phyloP scores from a whole-genome alignment of 495 filamentous ascomycete genomes.

The Aspergillus indologenus region DNA sequence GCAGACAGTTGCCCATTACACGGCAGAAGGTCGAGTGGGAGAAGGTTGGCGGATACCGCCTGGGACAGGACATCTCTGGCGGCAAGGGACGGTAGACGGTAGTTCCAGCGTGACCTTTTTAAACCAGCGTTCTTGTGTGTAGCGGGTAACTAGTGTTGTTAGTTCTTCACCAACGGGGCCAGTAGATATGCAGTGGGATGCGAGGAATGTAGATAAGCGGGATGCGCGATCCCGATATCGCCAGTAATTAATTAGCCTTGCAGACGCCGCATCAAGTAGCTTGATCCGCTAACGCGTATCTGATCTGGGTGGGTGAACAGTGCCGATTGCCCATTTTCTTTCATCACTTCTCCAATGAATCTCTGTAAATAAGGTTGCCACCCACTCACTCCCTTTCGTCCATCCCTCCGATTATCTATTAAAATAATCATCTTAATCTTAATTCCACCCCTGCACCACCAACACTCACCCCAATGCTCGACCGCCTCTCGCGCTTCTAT shows the following conservation, averaged over 20 bases:
- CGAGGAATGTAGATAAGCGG: neutral
- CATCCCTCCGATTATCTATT: too few relatives aligned
- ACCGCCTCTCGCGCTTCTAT: constrained; percentile 37
- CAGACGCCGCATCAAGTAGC: neutral
- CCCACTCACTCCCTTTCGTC: neutral
- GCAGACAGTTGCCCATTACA: constrained; percentile 91
- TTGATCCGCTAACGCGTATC: neutral
- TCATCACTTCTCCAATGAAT: neutral
- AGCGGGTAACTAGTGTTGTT: too few relatives aligned
- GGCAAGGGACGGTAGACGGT: constrained; percentile 34
- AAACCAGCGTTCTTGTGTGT: too few relatives aligned
- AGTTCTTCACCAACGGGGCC: neutral
- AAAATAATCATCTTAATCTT: constrained; percentile 7
- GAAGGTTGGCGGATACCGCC: constrained; percentile 90
- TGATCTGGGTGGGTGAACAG: neutral
- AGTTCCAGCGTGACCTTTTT: neutral
- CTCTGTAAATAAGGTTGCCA: neutral
- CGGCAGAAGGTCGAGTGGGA: constrained; percentile 99
- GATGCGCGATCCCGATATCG: neutral
- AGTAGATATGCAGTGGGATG: neutral
- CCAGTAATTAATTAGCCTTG: neutral
- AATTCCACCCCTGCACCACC: too few relatives aligned
- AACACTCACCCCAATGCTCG: constrained; percentile 16
- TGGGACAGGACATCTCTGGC: constrained; percentile 66
- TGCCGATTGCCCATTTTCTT: neutral